Evolutionary conservation across 2,329 filamentous ascomycete species (phyloP).

Genomic region (Cylindrodendrum hubeiense): DNA sequence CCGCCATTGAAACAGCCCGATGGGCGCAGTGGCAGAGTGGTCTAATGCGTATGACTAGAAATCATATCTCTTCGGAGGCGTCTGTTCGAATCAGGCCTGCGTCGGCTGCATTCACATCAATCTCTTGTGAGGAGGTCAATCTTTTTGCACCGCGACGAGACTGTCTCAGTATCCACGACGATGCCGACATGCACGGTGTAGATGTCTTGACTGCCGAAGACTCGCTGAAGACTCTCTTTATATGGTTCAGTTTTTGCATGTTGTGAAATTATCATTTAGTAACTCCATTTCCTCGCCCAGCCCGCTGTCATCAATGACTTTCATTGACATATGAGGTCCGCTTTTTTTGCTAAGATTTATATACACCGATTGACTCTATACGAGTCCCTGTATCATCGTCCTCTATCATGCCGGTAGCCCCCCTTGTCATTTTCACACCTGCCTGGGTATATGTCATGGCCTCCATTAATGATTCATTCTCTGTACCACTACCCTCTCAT

Average conservation of each 20-base stretch:
- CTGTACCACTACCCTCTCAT: not conserved
- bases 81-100: conserved; percentile 51
- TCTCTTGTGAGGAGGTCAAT: not conserved
- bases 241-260: no score
- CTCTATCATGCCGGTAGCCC: not conserved
- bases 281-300: not conserved
- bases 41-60: conserved; percentile 51
- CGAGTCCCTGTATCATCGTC: not conserved
- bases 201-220: no score
- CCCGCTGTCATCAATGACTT: not conserved
- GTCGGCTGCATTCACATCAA: conserved; percentile 36
- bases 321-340: not conserved
- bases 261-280: no score
- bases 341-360: not conserved
- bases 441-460: conserved; percentile 24
- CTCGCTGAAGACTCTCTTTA: no score
- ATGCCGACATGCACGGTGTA: no score
- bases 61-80: conserved; percentile 50
- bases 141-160: not conserved
- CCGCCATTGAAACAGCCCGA: not conserved
- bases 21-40: conserved; percentile 48
- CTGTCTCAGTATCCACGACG: not conserved
- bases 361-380: not conserved
- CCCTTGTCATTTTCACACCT: conserved; percentile 1
- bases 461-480: not conserved